These are phyloP conservation scores for Asclepias syriaca DNA, from an alignment of 257 asterid genomes.

Conservation along the genomic window DNA sequence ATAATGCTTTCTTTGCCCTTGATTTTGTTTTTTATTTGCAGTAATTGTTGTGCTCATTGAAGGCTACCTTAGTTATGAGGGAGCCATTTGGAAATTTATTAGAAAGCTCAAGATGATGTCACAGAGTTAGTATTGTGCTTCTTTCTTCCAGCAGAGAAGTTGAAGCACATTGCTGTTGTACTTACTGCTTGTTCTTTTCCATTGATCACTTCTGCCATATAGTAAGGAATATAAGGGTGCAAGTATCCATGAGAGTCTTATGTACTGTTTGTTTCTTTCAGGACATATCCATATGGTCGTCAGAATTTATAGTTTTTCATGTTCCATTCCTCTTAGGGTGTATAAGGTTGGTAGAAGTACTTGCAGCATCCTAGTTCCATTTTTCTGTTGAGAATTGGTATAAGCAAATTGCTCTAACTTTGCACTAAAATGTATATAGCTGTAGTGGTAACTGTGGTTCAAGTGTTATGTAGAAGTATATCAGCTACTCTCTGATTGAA, in stretches of 20 bases:
- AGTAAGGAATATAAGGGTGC: constrained; percentile 13
- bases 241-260: too few species aligned
- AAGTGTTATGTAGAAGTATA: background rate
- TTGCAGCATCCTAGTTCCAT: background rate
- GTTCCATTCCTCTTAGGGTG: background rate
- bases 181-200: constrained; percentile 57
- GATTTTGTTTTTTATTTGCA: constrained; percentile 54
- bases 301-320: background rate
- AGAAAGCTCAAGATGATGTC: constrained; percentile 64
- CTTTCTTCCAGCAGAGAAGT: constrained; percentile 52
- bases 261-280: too few species aligned
- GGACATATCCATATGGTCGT: too few species aligned
- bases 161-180: constrained; percentile 64
- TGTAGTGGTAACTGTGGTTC: background rate
- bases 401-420: background rate
- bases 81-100: constrained; percentile 66
- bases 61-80: constrained; percentile 70
- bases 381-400: background rate
- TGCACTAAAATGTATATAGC: background rate
- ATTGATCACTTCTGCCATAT: constrained; percentile 85
- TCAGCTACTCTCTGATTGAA: background rate
- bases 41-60: constrained; percentile 83
- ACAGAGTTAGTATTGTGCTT: constrained; percentile 58
- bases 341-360: background rate
- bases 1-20: constrained; percentile 80